Evolutionary conservation across 2,329 filamentous ascomycete genomes (phyloP), one percentile per base, ranked within the genome.

Genomic region (Sarocladium oryzae): DNA sequence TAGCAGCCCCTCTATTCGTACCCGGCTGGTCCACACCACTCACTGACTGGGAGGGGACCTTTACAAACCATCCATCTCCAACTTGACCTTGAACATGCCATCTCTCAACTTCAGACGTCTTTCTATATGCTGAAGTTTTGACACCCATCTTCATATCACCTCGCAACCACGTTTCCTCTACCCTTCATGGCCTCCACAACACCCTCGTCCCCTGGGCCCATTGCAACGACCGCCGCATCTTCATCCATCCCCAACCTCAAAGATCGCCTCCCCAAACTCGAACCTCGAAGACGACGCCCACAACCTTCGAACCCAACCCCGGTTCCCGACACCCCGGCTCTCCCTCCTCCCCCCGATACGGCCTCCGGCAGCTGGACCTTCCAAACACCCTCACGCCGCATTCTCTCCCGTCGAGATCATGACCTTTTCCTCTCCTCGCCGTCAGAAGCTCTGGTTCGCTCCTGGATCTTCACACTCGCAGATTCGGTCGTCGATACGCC

Each of bases 401-500:
- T 99, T 50, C 72, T 99, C 11, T 92, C 90, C 2, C 75, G 75
- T 2, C 73, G 79, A 46, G 93, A 99, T 58, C 91, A 95, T 64
- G 77, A 88, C 16, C 70, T 89, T 3, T 99, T 97, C 61, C 77
- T 90, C 16, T 71, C 79, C 1, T 96, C 91, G 0, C 75, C 85
- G 0, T 85, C 91, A 6, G 86, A 88, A 66, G 75, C 75, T 7
- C 78, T 97, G 36, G 78, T 99, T 38, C 73, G 88, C 53, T 82
- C 88, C 18, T 99, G 96, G 70, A 77, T 96, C 55, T 96, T 96
- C 67, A 80, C 81, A 9, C 81, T 99, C 20, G 85, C 90, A 40
- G 91, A 96, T 60, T 83, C 87, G 3, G 88, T 96, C 40, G 73
- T 82, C 48, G 84, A 88, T 62, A 81, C 75, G 24, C 81, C 86